Percentiles rank a stretch among this genome's conserved stretches.
These are phyloP conservation scores for Ceratocystis variospora DNA, from an alignment of 2,329 filamentous ascomycete genomes.

Conservation along the genomic window DNA sequence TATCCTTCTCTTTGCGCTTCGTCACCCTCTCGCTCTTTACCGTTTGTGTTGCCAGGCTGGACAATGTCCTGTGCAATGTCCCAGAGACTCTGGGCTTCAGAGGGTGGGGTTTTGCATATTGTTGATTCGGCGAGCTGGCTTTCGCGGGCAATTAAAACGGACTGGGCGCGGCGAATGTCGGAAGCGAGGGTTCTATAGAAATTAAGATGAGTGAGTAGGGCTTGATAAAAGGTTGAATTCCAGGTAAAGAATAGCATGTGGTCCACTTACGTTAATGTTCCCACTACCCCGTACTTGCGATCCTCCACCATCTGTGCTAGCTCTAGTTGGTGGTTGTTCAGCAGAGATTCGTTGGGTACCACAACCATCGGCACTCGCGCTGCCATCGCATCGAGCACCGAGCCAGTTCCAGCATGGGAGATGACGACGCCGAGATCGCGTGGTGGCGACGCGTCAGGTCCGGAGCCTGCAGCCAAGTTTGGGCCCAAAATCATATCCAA, in stretches of 20 bases:
- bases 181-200: neutral
- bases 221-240: neutral
- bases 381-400: slow-evolving; percentile 70
- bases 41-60: neutral
- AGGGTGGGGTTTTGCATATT: neutral
- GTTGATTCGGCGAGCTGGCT: neutral
- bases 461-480: neutral
- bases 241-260: neutral
- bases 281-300: slow-evolving; percentile 10
- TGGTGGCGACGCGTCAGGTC: slow-evolving; percentile 28
- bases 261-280: slow-evolving; percentile 11
- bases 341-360: slow-evolving; percentile 67
- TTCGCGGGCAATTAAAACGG: neutral
- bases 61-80: neutral
- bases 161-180: slow-evolving; percentile 4
- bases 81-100: neutral
- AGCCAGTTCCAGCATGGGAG: slow-evolving; percentile 83
- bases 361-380: slow-evolving; percentile 67
- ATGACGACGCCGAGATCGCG: slow-evolving; percentile 59
- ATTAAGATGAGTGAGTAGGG: neutral
- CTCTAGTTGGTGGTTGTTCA: slow-evolving; percentile 85
- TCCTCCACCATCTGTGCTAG: slow-evolving; percentile 60
- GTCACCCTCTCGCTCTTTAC: neutral
- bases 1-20: neutral
- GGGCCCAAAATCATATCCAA: neutral